These are phyloP conservation scores for Didymella exigua DNA, from an alignment of 2,329 filamentous ascomycete species.

Conservation along the genomic window DNA sequence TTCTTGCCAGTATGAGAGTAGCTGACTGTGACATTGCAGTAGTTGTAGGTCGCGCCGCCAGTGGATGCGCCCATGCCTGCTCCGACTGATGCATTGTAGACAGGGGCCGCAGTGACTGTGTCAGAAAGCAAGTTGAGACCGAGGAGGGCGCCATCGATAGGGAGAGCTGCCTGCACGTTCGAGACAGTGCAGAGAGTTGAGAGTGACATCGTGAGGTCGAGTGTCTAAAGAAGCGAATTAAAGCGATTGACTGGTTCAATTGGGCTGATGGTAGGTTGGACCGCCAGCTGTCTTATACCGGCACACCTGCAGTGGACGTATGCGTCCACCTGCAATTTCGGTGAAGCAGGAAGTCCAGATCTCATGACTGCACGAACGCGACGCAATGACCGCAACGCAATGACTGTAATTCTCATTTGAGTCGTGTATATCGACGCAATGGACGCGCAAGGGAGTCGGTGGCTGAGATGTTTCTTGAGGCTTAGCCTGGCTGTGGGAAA, in stretches of 20 bases:
- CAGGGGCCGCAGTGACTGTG: conserved; percentile 46
- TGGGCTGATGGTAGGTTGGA: background rate
- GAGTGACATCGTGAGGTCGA: background rate
- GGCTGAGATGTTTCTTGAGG: conserved; percentile 1
- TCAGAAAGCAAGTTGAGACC: conserved; percentile 50
- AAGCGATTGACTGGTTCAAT: background rate
- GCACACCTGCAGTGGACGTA: background rate
- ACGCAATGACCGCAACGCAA: background rate
- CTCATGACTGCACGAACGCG: background rate
- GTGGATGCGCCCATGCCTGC: conserved; percentile 18
- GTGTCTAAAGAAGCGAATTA: background rate
- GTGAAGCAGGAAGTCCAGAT: background rate
- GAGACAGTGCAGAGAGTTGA: conserved; percentile 21
- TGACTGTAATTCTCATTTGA: background rate
- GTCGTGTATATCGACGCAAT: background rate
- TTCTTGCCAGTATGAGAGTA: conserved; percentile 52
- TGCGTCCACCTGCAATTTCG: conserved; percentile 2
- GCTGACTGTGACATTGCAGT: conserved; percentile 56
- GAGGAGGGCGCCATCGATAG: conserved; percentile 21
- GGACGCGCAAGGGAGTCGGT: conserved; percentile 1
- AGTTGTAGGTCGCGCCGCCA: conserved; percentile 31
- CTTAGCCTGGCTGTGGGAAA: background rate
- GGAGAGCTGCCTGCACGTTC: conserved; percentile 27
- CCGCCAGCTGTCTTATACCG: background rate
- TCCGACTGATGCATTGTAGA: conserved; percentile 42